Percentiles rank a stretch among this genome's conserved stretches.
phyloP scores from a whole-genome alignment of 192 early-diverging fungal species.

The Allomyces macrogynus region DNA sequence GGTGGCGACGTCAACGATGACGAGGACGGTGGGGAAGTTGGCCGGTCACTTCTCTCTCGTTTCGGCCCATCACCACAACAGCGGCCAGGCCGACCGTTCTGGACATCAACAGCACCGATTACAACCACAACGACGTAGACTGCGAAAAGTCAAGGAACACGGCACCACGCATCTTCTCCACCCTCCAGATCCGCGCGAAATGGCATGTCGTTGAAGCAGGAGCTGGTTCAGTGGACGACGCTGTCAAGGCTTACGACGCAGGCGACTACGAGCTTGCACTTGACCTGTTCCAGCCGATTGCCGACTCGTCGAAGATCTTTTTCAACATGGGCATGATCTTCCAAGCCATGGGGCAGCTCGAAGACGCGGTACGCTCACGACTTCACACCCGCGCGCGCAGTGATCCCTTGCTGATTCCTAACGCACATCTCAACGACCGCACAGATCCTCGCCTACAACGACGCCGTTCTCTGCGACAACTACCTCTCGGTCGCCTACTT shows the following conservation, averaged over 20 bases:
- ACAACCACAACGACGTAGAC: too few species aligned
- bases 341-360: slow-evolving; percentile 46
- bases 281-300: slow-evolving; percentile 55
- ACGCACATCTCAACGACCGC: slow-evolving; percentile 1
- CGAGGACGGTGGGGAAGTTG: too few species aligned
- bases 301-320: slow-evolving; percentile 82
- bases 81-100: too few species aligned
- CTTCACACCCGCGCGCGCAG: not conserved
- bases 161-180: too few species aligned
- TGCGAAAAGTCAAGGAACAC: too few species aligned
- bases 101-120: too few species aligned
- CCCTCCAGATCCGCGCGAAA: too few species aligned
- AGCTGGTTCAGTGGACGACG: slow-evolving; percentile 65
- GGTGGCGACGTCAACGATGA: too few species aligned
- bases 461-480: slow-evolving; percentile 56
- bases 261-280: slow-evolving; percentile 46
- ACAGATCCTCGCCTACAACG: slow-evolving; percentile 52
- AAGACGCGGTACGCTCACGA: slow-evolving; percentile 61
- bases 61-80: too few species aligned
- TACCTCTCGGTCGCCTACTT: slow-evolving; percentile 85
- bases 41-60: too few species aligned
- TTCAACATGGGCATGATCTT: slow-evolving; percentile 84
- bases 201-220: slow-evolving; percentile 6
- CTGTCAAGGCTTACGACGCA: slow-evolving; percentile 50
- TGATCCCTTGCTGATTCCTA: slow-evolving; percentile 1